A percentile compares a stretch with the other conserved stretches of the same genome.
These are phyloP conservation scores for Neonothopanus nambi DNA, from an alignment of 1,284 basidiomycete genomes.

Conservation along the genomic window DNA sequence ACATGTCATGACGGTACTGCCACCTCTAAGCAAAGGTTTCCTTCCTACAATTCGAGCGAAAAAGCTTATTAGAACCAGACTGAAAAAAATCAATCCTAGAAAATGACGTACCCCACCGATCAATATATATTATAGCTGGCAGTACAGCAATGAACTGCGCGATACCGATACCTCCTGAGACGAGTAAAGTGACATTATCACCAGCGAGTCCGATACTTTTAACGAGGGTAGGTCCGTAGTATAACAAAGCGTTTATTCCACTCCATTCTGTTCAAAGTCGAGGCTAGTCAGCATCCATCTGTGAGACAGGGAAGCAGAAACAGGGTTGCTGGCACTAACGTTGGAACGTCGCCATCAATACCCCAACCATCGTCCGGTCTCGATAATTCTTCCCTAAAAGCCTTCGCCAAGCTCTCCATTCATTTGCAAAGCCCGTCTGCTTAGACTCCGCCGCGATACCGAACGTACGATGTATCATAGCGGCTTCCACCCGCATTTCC, in stretches of 20 bases:
- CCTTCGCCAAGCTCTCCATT: conserved; percentile 52
- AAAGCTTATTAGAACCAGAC: too few species aligned
- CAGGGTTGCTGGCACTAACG: too few species aligned
- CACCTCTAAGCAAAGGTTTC: conserved; percentile 63
- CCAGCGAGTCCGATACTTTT: conserved; percentile 57
- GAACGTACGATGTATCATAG: conserved; percentile 42
- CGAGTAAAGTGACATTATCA: conserved; percentile 56
- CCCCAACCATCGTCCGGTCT: conserved; percentile 63
- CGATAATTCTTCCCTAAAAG: conserved; percentile 56
- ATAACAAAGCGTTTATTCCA: conserved; percentile 79
- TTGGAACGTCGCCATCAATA: conserved; percentile 78
- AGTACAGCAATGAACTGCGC: conserved; percentile 75
- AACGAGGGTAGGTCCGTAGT: conserved; percentile 78
- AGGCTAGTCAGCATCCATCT: neutral
- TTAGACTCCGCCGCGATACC: conserved; percentile 4
- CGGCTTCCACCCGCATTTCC: conserved; percentile 69
- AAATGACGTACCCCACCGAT: conserved; percentile 61
- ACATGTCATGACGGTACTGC: conserved; percentile 69
- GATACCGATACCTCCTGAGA: conserved; percentile 79
- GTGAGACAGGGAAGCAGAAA: too few species aligned
- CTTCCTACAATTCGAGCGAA: conserved; percentile 49
- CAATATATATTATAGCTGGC: conserved; percentile 72
- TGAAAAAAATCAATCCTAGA: too few species aligned
- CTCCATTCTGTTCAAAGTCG: conserved; percentile 78
- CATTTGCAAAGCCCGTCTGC: conserved; percentile 27